Evolutionary conservation across 73 alveolate species (phyloP), one percentile per base, ranked within the genome.

Genomic region (Paramecium bursaria): DNA sequence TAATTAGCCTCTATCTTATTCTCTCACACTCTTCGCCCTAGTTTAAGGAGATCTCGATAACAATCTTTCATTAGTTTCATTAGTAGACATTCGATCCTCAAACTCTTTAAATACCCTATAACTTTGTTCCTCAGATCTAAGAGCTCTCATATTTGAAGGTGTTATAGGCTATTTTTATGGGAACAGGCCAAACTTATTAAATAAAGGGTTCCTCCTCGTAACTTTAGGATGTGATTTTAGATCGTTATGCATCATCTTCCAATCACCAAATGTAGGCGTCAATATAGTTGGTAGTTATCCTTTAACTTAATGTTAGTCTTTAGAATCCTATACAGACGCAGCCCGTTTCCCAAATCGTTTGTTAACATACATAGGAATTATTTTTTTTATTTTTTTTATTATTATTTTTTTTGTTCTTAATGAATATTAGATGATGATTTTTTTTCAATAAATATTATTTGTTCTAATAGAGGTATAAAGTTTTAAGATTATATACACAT

Each of bases 191-290:
- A 67, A 67, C 33, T 67, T 67, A 39, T 39, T 39, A 42, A 67
- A 67, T 11, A 67, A 47, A 22, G 82, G 82, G 44, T 67, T 67
- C 60, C 82, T 67, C 13, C 82, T 67, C 6, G 60, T 39, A 4
- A 67, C 21, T 11, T 67, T 67, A 0, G 82, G 82, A 42, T 67
- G 82, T 9, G 82, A 53, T 3, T 44, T 67, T 21, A 47, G 4
- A 17, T 33, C 82, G 27, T 29, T 67, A 11, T n/a, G n/a, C n/a
- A 67, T 67, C 33, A 67, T 67, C 33, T 67, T 67, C 82, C 82
- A 67, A 67, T 67, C 82, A 7, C 50, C 82, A 67, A 67, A 67
- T 0, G 82, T 67, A 21, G 82, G 82, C 22, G 82, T 67, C 17
- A 67, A 26, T 31, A 67, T 67, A 42, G 33, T 67, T 0, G 57